Percentiles rank a stretch among this genome's conserved stretches.
Conservation (phyloP, 73 alveolate species). For the Breviolum minutum region DNA sequence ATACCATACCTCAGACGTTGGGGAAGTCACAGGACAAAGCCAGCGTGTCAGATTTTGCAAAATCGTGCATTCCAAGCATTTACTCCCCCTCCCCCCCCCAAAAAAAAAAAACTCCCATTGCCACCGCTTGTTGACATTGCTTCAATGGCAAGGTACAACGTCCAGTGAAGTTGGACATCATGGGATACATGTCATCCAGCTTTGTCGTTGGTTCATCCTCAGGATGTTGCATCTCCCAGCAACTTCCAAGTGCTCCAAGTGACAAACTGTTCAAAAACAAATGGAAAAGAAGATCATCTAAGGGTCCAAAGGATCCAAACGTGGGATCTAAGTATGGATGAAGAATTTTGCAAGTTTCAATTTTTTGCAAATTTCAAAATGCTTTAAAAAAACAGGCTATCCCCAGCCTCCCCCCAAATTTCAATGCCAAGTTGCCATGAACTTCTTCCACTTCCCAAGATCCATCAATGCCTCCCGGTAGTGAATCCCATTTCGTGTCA, state of each 20-base stretch:
- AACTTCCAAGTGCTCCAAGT: too few species aligned
- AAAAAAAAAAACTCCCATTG: not conserved
- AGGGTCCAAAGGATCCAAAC: too few species aligned
- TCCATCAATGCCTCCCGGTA: slow-evolving; percentile 22
- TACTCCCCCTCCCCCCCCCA: not conserved
- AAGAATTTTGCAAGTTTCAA: too few species aligned
- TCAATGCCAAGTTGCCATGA: slow-evolving; percentile 18
- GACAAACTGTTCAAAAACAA: too few species aligned
- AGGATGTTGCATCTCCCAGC: not conserved
- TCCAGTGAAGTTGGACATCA: slow-evolving; percentile 8
- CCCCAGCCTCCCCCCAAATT: too few species aligned
- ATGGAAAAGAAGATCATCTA: too few species aligned
- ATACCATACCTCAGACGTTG: not conserved
- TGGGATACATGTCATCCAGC: not conserved
- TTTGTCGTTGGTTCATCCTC: slow-evolving; percentile 13
- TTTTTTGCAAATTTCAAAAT: too few species aligned
- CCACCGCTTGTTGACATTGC: too few species aligned
- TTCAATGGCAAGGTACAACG: not conserved
- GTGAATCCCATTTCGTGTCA: not conserved
- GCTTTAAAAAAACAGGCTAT: too few species aligned
- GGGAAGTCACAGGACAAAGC: not conserved
- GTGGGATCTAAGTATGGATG: too few species aligned
- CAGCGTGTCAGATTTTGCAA: not conserved
- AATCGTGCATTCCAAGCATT: not conserved
- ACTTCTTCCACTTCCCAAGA: not conserved